Evolutionary conservation across 768 basidiomycete species (phyloP), one percentile per base, ranked within the genome.

Genomic region (Filobasidium floriforme): DNA sequence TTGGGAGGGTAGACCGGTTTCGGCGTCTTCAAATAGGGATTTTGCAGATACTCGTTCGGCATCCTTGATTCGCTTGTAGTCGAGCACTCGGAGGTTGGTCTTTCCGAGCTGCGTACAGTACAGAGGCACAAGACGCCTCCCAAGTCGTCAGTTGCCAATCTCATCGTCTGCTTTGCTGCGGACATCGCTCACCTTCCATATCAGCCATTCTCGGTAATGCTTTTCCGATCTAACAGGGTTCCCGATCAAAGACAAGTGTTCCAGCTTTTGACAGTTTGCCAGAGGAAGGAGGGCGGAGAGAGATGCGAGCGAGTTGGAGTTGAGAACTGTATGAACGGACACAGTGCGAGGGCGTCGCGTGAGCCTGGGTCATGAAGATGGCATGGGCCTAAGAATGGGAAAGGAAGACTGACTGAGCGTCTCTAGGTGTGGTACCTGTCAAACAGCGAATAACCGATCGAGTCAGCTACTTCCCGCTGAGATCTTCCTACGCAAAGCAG

Each of bases 51-150:
- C 64, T 15, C 79, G 72, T 55, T 72, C 70, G 18, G 73, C 68
- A 54, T 80, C 77, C 69, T 77, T 80, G 71, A 80, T 73, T n/a
- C 79, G 75, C 29, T 70, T 65, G 67, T 71, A 79, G 62, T 80
- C 79, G 60, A 80, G 75, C 3, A 72, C 72, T 62, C 75, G 77
- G 9, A 80, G 71, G 49, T 71, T 69, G 7, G 76, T 76, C 28
- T 59, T 37, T 18, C 41, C 67, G 62, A 64, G 37, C 62, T 63
- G 49, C 41, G 40, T 4, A 37, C 32, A 37, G 32, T 9, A 37
- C 32, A 37, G 32, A 37, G 4, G 9, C 43, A 19, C 32, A 52
- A 3, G 41, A 19, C 18, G 22, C 18, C 19, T 18, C 10, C 24
- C 32, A 46, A 19, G 26, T 44, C 67, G 6, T 18, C 4, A 37